Base-by-base conservation (phyloP, 768 basidiomycete species). In the Mycena rebaudengoi region DNA sequence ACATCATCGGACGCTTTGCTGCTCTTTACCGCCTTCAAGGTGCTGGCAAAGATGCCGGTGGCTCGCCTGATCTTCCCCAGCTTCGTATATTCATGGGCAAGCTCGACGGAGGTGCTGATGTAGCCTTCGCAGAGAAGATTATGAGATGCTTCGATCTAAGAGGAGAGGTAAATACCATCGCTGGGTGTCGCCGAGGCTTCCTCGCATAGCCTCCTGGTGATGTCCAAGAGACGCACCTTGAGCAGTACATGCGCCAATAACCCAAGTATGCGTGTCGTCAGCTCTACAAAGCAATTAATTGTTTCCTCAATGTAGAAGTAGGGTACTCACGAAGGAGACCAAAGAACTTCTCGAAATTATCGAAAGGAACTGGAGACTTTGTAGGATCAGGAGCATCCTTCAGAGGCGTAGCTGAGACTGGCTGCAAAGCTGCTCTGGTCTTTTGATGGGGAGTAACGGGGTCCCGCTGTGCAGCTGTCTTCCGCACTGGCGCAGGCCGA, bases 51-150 rank as follows among this genome's bases (percentile, higher is more conserved):
- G 20, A 97, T 83, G 2, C 77, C 70, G 1, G 78, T 80, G 0
- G 95, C 95, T 35, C 90, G 85, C 52, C 85, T 85, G 2, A 79
- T 75, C 73, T 91, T 93, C 4, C 96, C 96, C 1, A 98, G 82
- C 33, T 83, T 85, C 44, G 88, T 78, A 69, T 96, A 95, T 72
- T 96, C 94, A 57, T 88, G 83, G 0, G 91, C 96, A 7, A 97
- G 83, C 41, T 90, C 86, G 1, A 89, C 78, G 3, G 91, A 95
- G 2, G 86, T 78, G 1, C 75, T 74, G 20, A 92, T 79, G 71
- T 88, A 94, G 13, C 80, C 91, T 93, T 65, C 30, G n/a, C 16
- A 68, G 37, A 53, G 35, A 16, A 21, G 39, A 30, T 25, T 45
- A 39, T 52, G 51, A 52, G 20, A 43, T 25, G 20, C 18, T 30